Base-by-base conservation (phyloP, 2,329 filamentous ascomycete genomes). In the Cryoendolithus antarcticus region DNA sequence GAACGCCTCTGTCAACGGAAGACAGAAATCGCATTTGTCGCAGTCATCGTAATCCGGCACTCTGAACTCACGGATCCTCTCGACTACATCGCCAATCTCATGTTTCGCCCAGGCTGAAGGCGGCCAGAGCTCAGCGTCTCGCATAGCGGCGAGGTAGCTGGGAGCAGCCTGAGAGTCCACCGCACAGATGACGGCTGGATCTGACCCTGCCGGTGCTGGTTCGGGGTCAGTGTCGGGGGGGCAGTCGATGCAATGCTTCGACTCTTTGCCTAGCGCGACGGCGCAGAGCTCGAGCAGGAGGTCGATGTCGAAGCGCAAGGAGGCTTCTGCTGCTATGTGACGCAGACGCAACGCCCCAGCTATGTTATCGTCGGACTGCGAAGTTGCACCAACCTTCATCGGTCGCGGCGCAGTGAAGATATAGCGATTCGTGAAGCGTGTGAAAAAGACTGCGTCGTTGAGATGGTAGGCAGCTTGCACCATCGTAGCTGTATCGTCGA, bases 11-110 rank as follows among this genome's bases (percentile, higher is more conserved):
- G 49, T 49, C 3, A 52, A 40, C 32, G 48, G 42, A 27, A 45
- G 35, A 42, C 54, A 56, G 44, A 49, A 55, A n/a, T 48, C 48
- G 41, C 53, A 56, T 32, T 47, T 44, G 15, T 56, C 51, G 29
- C 38, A 41, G 10, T 50, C 48, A 40, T 55, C 52, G 34, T 50
- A 48, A 5, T 51, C 46, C 3, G 52, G 52, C n/a, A 49, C 44
- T 3, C 44, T 39, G 37, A 56, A 52, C 6, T 29, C 34, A 33
- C 43, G 42, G 9, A 44, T 30, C 7, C 41, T 27, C 3, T 41
- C 42, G 12, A 47, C 28, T 9, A 50, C 21, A 35, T 37, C 15
- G 9, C 39, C 40, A 3, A 47, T 37, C 3, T 41, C 48, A 12
- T 34, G 32, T 9, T 15, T 12, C 9, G 29, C 42, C 52, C 52